Evolutionary conservation across 169 alveolate genomes (phyloP).

Genomic region (Plasmodium sp.): DNA sequence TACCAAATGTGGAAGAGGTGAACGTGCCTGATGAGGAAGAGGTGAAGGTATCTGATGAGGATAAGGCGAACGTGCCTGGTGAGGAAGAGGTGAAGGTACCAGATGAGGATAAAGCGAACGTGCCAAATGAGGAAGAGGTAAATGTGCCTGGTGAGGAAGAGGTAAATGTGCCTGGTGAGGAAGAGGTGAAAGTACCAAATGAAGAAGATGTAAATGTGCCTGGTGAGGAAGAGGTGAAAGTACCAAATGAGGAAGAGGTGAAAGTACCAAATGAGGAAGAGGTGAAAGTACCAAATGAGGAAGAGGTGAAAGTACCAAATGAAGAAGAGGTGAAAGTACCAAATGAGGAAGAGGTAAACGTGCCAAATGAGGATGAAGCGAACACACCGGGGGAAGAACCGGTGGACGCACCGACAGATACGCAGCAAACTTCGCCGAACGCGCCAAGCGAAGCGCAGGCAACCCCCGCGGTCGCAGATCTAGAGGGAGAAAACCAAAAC

Average conservation of each 20-base stretch:
- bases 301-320: background rate
- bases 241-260: background rate
- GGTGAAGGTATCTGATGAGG: background rate
- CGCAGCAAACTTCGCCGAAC: background rate
- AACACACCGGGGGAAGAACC: background rate
- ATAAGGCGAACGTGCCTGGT: too few relatives aligned
- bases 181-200: background rate
- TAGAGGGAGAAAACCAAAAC: conserved; percentile 31
- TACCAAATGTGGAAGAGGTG: background rate
- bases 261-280: background rate
- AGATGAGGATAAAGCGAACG: too few relatives aligned
- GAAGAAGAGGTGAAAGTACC: background rate
- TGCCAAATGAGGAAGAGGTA: background rate
- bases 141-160: too few relatives aligned
- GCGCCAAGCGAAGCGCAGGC: background rate
- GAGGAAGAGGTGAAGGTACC: background rate
- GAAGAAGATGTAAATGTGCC: background rate
- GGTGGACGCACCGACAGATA: background rate
- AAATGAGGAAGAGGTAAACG: background rate
- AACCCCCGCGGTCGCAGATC: background rate
- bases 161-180: background rate
- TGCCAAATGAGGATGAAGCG: background rate
- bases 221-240: background rate
- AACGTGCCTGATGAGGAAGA: background rate
- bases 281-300: too few relatives aligned